Conservation (phyloP, 176 grass and related monocot genomes). For the Rhynchospora tenuis region DNA sequence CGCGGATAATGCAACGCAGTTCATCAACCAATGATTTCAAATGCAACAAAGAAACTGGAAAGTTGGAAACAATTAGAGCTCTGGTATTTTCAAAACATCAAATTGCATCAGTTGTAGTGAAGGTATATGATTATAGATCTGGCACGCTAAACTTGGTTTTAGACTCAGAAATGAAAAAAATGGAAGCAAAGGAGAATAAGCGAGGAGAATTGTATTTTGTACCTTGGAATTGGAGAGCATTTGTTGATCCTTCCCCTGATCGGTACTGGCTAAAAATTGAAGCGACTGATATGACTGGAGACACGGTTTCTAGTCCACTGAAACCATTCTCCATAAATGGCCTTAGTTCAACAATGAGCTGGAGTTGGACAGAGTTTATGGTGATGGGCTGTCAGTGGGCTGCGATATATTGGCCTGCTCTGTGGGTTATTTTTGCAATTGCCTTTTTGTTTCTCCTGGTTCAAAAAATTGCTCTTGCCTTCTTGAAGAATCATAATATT, state of each 20-base stretch:
- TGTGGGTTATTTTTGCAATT: constrained; percentile 51
- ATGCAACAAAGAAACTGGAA: constrained; percentile 42
- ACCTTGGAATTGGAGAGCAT: constrained; percentile 94
- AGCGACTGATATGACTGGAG: constrained; percentile 69
- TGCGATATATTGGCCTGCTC: constrained; percentile 50
- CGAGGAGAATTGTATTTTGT: constrained; percentile 71
- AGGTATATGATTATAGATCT: constrained; percentile 72
- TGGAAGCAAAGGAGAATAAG: constrained; percentile 44
- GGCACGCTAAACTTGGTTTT: constrained; percentile 60
- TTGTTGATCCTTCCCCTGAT: constrained; percentile 65
- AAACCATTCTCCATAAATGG: constrained; percentile 88
- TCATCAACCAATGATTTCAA: constrained; percentile 53
- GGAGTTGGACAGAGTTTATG: constrained; percentile 88
- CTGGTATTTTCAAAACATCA: constrained; percentile 82
- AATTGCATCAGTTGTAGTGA: constrained; percentile 61
- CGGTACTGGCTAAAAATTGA: constrained; percentile 89
- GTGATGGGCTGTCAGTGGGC: constrained; percentile 90
- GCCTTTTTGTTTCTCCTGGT: constrained; percentile 55
- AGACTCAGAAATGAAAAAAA: constrained; percentile 68
- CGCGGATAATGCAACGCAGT: constrained; percentile 87
- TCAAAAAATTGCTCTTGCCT: constrained; percentile 36
- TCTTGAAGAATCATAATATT: constrained; percentile 50
- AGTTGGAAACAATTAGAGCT: constrained; percentile 65
- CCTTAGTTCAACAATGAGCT: constrained; percentile 50
- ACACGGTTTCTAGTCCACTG: constrained; percentile 46